phyloP scores from a whole-genome alignment of 768 basidiomycete species.

The Serendipita vermifera region DNA sequence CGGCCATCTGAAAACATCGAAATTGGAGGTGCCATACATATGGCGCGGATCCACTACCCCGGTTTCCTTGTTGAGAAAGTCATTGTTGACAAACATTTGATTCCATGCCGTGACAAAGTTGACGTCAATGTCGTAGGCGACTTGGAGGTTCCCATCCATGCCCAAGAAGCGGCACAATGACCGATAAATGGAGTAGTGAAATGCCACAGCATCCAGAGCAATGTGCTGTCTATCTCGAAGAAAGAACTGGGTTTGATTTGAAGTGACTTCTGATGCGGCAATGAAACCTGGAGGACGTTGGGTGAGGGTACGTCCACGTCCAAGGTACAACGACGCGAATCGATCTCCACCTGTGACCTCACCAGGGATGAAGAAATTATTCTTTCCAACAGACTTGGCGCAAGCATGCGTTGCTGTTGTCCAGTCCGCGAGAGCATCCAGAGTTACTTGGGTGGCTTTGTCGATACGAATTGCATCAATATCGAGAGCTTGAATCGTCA shows the following conservation, averaged over 20 bases:
- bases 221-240: constrained; percentile 49
- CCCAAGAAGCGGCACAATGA: constrained; percentile 75
- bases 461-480: constrained; percentile 92
- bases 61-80: constrained; percentile 62
- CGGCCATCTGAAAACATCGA: constrained; percentile 92
- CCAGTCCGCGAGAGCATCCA: constrained; percentile 71
- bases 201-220: constrained; percentile 67
- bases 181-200: constrained; percentile 92
- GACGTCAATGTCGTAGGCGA: constrained; percentile 69
- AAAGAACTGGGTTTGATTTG: constrained; percentile 58
- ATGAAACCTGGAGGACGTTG: constrained; percentile 54
- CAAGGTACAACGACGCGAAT: constrained; percentile 77
- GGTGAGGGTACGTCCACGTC: constrained; percentile 73
- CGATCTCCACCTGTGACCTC: constrained; percentile 92
- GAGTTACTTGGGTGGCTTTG: constrained; percentile 83
- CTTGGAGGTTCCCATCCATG: constrained; percentile 90
- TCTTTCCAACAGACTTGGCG: constrained; percentile 58
- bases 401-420: constrained; percentile 58
- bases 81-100: constrained; percentile 77
- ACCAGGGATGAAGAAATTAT: constrained; percentile 81
- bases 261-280: constrained; percentile 52
- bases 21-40: constrained; percentile 87
- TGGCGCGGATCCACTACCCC: constrained; percentile 67
- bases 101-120: constrained; percentile 90
- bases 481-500: constrained; percentile 78